These are phyloP conservation scores for Pythium apleroticum DNA, from an alignment of 352 stramenopile genomes.

Conservation along the genomic window DNA sequence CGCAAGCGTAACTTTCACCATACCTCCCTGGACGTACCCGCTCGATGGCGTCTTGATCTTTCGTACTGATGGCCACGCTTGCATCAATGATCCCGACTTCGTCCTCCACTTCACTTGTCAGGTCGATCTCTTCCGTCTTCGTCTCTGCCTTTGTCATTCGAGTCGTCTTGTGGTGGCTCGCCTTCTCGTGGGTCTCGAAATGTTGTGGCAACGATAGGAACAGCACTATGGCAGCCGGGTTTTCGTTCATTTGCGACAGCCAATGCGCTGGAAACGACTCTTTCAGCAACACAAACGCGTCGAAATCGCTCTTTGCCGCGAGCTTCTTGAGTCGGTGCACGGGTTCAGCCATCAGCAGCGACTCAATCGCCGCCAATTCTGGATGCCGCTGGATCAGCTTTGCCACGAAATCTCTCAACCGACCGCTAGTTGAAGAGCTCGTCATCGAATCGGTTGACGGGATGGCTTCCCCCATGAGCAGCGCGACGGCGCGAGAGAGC, in stretches of 20 bases:
- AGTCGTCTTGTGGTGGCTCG: neutral
- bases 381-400: slow-evolving; percentile 19
- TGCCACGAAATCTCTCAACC: slow-evolving; percentile 8
- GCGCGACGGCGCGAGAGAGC: slow-evolving; percentile 35
- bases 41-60: slow-evolving; percentile 24
- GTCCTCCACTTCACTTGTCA: neutral
- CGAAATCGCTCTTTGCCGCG: slow-evolving; percentile 38
- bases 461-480: slow-evolving; percentile 40
- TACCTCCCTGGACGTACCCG: slow-evolving; percentile 32
- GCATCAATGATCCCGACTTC: neutral
- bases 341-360: slow-evolving; percentile 24
- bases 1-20: neutral
- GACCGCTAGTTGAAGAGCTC: neutral
- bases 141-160: no score
- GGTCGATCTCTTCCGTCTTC: slow-evolving; percentile 13
- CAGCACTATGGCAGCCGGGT: slow-evolving; percentile 39
- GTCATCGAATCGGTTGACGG: slow-evolving; percentile 3
- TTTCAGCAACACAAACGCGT: slow-evolving; percentile 52
- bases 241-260: slow-evolving; percentile 46
- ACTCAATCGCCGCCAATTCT: slow-evolving; percentile 19
- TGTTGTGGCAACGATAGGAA: slow-evolving; percentile 21
- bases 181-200: slow-evolving; percentile 5
- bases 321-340: slow-evolving; percentile 32
- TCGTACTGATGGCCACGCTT: neutral
- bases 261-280: slow-evolving; percentile 38